phyloP scores from a whole-genome alignment of 2,329 filamentous ascomycete genomes.

The Trichoderma aggressivum region DNA sequence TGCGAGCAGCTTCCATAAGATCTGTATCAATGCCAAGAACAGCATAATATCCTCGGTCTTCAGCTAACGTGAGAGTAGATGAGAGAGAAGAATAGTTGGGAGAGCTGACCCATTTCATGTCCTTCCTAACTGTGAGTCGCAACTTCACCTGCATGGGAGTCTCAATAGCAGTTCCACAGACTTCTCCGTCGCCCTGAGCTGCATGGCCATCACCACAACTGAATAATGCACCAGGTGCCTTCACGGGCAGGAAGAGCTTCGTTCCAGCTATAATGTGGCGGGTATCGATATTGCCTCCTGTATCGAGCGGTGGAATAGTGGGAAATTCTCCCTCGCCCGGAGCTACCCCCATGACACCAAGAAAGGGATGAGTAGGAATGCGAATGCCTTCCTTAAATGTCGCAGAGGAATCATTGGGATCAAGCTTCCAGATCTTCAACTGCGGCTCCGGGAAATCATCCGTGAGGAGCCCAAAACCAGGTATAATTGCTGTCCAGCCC shows the following conservation, averaged over 20 bases:
- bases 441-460: neutral
- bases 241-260: neutral
- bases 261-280: neutral
- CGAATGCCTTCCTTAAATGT: conserved; percentile 3
- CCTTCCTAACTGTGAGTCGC: neutral
- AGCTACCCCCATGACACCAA: conserved; percentile 8
- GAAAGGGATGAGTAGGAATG: conserved; percentile 3
- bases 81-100: neutral
- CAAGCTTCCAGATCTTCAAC: neutral
- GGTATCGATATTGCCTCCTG: conserved; percentile 7
- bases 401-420: neutral
- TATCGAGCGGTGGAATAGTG: conserved; percentile 4
- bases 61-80: neutral
- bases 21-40: neutral
- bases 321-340: neutral
- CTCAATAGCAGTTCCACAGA: conserved; percentile 8
- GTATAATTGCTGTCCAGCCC: conserved; percentile 8
- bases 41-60: conserved; percentile 4
- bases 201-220: conserved; percentile 6
- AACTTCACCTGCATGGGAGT: conserved; percentile 8
- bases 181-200: conserved; percentile 7
- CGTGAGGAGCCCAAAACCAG: neutral
- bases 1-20: neutral
- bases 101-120: conserved; percentile 4
- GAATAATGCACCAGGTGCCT: neutral